Evolutionary conservation across 495 filamentous ascomycete genomes (phyloP).

Genomic region (Aspergillus funiculosus): DNA sequence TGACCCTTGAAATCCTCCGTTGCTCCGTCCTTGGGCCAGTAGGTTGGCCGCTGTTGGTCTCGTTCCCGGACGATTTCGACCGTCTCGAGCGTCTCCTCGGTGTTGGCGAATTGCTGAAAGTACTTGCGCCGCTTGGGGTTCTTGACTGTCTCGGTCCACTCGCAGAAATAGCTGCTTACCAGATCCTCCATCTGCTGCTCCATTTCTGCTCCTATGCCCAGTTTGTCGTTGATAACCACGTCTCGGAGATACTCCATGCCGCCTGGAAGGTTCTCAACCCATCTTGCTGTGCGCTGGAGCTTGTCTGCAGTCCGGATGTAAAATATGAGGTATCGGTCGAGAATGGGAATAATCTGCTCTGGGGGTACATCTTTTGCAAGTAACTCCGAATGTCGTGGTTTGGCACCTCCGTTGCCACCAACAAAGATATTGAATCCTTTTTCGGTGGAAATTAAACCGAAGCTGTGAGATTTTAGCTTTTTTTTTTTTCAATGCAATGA

Average conservation of each 20-base stretch:
- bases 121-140: constrained; percentile 60
- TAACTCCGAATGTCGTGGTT: constrained; percentile 79
- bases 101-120: constrained; percentile 90
- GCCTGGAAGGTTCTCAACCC: constrained; percentile 83
- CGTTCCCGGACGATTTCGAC: constrained; percentile 72
- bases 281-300: constrained; percentile 87
- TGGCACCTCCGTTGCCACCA: constrained; percentile 87
- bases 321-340: constrained; percentile 92
- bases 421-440: constrained; percentile 97
- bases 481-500: too few relatives aligned
- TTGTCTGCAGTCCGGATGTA: constrained; percentile 97
- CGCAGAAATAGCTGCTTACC: constrained; percentile 86
- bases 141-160: constrained; percentile 85
- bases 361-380: constrained; percentile 86
- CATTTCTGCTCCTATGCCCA: constrained; percentile 81
- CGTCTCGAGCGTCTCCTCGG: constrained; percentile 59
- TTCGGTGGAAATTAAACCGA: constrained; percentile 89
- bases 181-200: constrained; percentile 88
- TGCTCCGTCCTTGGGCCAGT: constrained; percentile 70
- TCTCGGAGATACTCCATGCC: constrained; percentile 79
- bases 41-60: constrained; percentile 68
- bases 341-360: constrained; percentile 75
- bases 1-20: constrained; percentile 69
- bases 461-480: constrained; percentile 44
- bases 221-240: constrained; percentile 82